A percentile compares a stretch with the other conserved stretches of the same genome.
Evolutionary conservation across 108 stramenopile species (phyloP).

Genomic region (Skeletonema menzelii): DNA sequence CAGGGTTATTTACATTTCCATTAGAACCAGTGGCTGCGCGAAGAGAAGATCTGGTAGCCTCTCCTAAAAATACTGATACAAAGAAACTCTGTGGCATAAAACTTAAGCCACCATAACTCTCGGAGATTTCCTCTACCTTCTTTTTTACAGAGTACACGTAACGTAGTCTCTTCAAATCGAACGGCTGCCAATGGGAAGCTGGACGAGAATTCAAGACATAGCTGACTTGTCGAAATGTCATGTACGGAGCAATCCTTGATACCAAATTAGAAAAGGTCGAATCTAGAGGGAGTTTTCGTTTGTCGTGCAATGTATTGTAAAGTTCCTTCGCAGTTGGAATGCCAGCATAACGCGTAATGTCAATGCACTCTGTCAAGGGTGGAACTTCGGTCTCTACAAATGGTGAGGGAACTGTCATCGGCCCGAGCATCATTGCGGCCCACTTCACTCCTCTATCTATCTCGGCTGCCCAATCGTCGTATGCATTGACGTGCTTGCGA

Average conservation of each 20-base stretch:
- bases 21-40: slow-evolving; percentile 30
- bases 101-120: slow-evolving; percentile 85
- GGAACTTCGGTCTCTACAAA: slow-evolving; percentile 75
- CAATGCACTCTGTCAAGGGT: slow-evolving; percentile 60
- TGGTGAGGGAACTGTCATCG: slow-evolving; percentile 55
- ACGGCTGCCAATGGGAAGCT: slow-evolving; percentile 79
- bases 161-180: slow-evolving; percentile 78
- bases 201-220: slow-evolving; percentile 68
- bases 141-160: slow-evolving; percentile 88
- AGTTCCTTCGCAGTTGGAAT: slow-evolving; percentile 79
- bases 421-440: slow-evolving; percentile 68
- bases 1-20: neutral
- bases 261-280: slow-evolving; percentile 69
- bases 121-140: slow-evolving; percentile 86
- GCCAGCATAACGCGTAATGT: slow-evolving; percentile 50
- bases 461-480: slow-evolving; percentile 86
- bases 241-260: slow-evolving; percentile 71
- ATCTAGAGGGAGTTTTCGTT: slow-evolving; percentile 77
- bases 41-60: slow-evolving; percentile 80
- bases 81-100: slow-evolving; percentile 91
- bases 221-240: slow-evolving; percentile 80
- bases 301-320: slow-evolving; percentile 70
- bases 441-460: slow-evolving; percentile 80
- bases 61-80: slow-evolving; percentile 87
- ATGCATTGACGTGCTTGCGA: slow-evolving; percentile 61